A percentile compares a stretch with the other conserved stretches of the same genome.
phyloP scores from a whole-genome alignment of 371 early-diverging fungal genomes.

The Smittium culicis region DNA sequence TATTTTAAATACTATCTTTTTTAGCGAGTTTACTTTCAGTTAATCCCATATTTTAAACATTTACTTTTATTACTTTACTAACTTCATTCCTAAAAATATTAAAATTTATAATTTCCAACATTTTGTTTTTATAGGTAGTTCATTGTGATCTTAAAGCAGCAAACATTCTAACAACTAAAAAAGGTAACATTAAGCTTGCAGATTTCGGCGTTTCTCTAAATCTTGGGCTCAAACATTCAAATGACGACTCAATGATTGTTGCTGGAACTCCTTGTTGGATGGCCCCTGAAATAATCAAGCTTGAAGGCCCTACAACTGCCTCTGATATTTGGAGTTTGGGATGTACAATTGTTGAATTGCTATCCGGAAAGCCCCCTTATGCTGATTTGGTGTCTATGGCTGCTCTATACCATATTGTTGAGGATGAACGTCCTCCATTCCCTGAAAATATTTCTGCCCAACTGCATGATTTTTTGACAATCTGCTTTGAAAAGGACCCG shows the following conservation, averaged over 20 bases:
- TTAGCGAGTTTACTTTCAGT: too few species aligned
- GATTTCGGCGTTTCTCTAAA: constrained; percentile 92
- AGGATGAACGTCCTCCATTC: constrained; percentile 75
- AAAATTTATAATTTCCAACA: not conserved
- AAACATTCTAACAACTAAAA: constrained; percentile 86
- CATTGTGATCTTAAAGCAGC: constrained; percentile 97
- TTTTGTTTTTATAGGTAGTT: constrained; percentile 30
- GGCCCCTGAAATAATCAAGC: constrained; percentile 93
- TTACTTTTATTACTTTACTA: too few species aligned
- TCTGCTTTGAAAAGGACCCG: constrained; percentile 73
- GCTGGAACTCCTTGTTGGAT: constrained; percentile 96
- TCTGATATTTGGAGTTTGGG: constrained; percentile 88
- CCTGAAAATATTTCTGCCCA: constrained; percentile 62
- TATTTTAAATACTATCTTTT: too few species aligned
- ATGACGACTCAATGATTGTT: constrained; percentile 44
- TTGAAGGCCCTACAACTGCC: constrained; percentile 61
- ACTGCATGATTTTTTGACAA: constrained; percentile 51
- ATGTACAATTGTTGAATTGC: constrained; percentile 71
- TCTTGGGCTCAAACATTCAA: constrained; percentile 38
- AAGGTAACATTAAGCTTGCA: constrained; percentile 85
- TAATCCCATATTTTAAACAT: too few species aligned
- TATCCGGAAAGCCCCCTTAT: constrained; percentile 80
- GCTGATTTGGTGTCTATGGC: constrained; percentile 65
- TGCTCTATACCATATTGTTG: constrained; percentile 79
- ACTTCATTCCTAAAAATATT: not conserved